These are phyloP conservation scores for Astrephomene gubernaculifera DNA, from an alignment of 139 green algal species.

Conservation along the genomic window DNA sequence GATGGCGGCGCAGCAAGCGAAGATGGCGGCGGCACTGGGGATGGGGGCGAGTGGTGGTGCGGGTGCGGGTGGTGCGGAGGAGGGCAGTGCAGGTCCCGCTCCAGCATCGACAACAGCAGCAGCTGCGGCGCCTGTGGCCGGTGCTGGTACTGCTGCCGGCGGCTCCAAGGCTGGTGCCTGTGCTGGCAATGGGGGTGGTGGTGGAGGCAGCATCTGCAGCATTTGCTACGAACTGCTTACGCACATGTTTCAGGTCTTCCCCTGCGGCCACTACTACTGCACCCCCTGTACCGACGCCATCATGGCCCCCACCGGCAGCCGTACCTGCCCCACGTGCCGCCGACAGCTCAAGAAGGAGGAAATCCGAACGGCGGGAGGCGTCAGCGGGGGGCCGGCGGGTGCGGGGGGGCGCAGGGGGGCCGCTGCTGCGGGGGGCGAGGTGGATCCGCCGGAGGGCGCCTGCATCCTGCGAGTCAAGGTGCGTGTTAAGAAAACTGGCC, in stretches of 20 bases:
- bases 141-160: neutral
- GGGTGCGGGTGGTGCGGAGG: neutral
- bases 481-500: neutral
- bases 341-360: neutral
- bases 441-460: slow-evolving; percentile 48
- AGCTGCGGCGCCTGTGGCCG: neutral
- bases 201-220: neutral
- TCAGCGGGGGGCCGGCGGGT: neutral
- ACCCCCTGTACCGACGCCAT: neutral
- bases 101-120: neutral
- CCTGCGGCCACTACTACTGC: slow-evolving; percentile 44
- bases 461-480: slow-evolving; percentile 50
- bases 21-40: neutral
- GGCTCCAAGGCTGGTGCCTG: neutral
- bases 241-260: slow-evolving; percentile 5
- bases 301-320: neutral
- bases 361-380: neutral
- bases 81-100: neutral
- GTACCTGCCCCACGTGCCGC: slow-evolving; percentile 25
- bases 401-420: neutral
- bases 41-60: neutral
- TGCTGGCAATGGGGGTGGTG: neutral
- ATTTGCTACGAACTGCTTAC: neutral
- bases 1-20: neutral
- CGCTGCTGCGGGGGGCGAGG: slow-evolving; percentile 17